These are phyloP conservation scores for Trichosanthes truncata DNA, from an alignment of 306 rosid genomes.

Conservation along the genomic window DNA sequence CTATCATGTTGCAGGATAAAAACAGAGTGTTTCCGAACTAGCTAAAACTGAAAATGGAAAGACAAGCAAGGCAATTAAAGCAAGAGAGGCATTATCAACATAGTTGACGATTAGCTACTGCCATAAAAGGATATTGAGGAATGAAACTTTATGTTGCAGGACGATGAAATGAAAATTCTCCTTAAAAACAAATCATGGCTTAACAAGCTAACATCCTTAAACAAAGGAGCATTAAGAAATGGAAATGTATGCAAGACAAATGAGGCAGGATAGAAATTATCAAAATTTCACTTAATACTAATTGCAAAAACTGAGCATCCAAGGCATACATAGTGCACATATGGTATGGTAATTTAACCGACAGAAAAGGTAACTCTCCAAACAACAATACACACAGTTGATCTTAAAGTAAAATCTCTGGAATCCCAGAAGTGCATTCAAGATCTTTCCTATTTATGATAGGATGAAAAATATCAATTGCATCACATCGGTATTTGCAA, in stretches of 20 bases:
- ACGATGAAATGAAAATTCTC: neutral
- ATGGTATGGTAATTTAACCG: neutral
- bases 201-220: neutral
- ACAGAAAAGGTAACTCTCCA: neutral
- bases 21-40: neutral
- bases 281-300: neutral
- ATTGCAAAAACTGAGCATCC: neutral
- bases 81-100: neutral
- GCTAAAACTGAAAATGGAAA: neutral
- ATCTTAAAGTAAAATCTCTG: neutral
- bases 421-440: neutral
- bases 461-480: neutral
- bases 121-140: neutral
- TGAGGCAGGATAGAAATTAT: neutral
- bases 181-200: neutral
- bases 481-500: neutral
- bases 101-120: neutral
- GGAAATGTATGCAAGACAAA: neutral
- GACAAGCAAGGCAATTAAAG: neutral
- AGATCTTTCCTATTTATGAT: neutral
- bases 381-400: neutral
- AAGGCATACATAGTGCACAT: neutral
- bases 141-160: neutral
- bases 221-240: neutral
- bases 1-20: neutral